A percentile compares a stretch with the other conserved stretches of the same genome.
These are phyloP conservation scores for Fraxinus platypoda DNA, from an alignment of 305 asterid species.

Conservation along the genomic window DNA sequence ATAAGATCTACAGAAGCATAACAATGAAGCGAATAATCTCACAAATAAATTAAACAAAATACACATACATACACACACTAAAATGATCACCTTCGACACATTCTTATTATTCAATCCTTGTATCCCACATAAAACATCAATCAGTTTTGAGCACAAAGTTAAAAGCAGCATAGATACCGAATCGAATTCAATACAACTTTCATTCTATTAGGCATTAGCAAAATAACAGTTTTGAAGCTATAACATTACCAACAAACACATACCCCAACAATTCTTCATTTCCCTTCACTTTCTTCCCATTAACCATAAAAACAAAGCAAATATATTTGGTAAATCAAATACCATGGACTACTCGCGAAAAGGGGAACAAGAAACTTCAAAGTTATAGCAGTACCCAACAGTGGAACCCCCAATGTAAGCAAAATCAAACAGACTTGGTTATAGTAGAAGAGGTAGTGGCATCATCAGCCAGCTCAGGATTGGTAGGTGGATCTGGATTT, in stretches of 20 bases:
- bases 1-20: neutral
- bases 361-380: neutral
- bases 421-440: constrained; percentile 37
- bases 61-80: neutral
- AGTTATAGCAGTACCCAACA: neutral
- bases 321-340: too few species aligned
- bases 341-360: neutral
- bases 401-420: neutral
- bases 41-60: neutral
- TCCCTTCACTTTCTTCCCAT: neutral
- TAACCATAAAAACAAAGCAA: neutral
- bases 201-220: neutral
- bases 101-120: neutral
- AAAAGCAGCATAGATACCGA: neutral
- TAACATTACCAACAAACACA: neutral
- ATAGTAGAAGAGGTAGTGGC: constrained; percentile 30
- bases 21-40: neutral
- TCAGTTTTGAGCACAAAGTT: neutral
- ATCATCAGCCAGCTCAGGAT: constrained; percentile 7
- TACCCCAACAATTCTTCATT: neutral
- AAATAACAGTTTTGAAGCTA: neutral
- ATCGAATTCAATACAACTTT: neutral
- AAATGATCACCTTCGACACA: neutral
- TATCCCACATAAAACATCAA: neutral
- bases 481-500: constrained; percentile 31